Evolutionary conservation across 2,329 filamentous ascomycete genomes (phyloP).

Genomic region (Penicillium capsulatum): DNA sequence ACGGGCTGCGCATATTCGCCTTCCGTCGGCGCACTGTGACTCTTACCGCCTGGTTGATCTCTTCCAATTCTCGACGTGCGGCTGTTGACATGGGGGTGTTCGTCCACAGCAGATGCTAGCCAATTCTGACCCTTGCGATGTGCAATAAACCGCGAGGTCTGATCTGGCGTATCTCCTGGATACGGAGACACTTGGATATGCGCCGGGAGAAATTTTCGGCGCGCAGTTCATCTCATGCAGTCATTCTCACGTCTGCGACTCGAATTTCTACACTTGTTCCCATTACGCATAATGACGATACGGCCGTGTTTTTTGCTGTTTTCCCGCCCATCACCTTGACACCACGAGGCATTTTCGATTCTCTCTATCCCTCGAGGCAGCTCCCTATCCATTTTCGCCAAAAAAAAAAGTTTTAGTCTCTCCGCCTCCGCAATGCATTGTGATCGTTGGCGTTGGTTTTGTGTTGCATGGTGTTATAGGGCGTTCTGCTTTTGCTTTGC

Average conservation of each 20-base stretch:
- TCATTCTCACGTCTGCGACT: constrained; percentile 8
- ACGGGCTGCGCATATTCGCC: constrained; percentile 9
- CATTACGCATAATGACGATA: constrained; percentile 22
- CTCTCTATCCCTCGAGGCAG: constrained; percentile 15
- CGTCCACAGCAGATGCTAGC: background rate
- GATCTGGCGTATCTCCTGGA: background rate
- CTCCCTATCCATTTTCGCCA: constrained; percentile 9
- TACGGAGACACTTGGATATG: constrained; percentile 2
- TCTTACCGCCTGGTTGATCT: constrained; percentile 2
- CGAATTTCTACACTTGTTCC: constrained; percentile 7
- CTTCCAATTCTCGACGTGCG: constrained; percentile 1
- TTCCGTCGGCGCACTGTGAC: constrained; percentile 19
- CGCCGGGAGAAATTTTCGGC: constrained; percentile 17
- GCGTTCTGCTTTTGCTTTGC: constrained; percentile 4
- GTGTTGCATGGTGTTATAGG: constrained; percentile 24
- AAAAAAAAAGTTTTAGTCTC: constrained; percentile 22
- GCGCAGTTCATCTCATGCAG: constrained; percentile 10
- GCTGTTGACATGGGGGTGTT: constrained; percentile 8
- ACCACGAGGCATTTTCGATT: constrained; percentile 25
- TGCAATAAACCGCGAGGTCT: constrained; percentile 33
- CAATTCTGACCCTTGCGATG: constrained; percentile 29
- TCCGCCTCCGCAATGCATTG: constrained; percentile 16
- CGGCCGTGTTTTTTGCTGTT: constrained; percentile 12
- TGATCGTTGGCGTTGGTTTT: constrained; percentile 9
- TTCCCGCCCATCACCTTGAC: constrained; percentile 7